Evolutionary conservation across 2,329 filamentous ascomycete genomes (phyloP), one percentile per base, ranked within the genome.

Genomic region (Fusarium kyushuense): DNA sequence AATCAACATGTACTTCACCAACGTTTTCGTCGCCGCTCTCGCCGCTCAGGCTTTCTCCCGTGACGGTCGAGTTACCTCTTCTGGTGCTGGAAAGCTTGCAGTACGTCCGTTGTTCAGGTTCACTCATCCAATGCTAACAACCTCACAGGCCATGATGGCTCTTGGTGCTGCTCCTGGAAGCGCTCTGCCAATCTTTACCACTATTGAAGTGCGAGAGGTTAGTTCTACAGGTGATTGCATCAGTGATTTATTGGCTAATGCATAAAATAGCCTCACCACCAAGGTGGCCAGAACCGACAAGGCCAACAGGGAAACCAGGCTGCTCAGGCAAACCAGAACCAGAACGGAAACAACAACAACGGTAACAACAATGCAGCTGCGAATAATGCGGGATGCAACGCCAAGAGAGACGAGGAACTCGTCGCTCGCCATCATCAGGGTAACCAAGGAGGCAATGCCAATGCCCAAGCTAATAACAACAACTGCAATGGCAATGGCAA

Each of bases 1-100:
- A 40, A 6, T 27, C 52, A 67, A 41, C 1, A 67, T 67, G 63
- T 63, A 67, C 40, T 58, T 67, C 38, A 54, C 63, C 57, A 67
- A 67, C 51, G 32, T 63, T 13, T 23, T 67, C 12, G 40, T 67
- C 29, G 29, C 47, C 14, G 41, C 52, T 11, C 63, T 67, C 8
- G 59, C 63, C 23, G 63, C 63, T 17, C 63, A 67, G 47, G 63
- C 47, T 1, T 40, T 67, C 14, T 67, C 63, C 2, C 48, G 53
- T 19, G 40, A 59, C 4, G 19, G 27, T 16, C 29, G 30, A 11
- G 25, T 49, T 4, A 16, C 21, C 32, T 41, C 30, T 6, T 33
- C 51, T 4, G 43, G 29, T 23, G 29, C 32, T 16, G 46, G 51
- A 12, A 62, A 58, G 12, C 33, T 67, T 6, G 52, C 42, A 17